Evolutionary conservation across 2,329 filamentous ascomycete species (phyloP).

Genomic region (Ophiostoma perfectum): DNA sequence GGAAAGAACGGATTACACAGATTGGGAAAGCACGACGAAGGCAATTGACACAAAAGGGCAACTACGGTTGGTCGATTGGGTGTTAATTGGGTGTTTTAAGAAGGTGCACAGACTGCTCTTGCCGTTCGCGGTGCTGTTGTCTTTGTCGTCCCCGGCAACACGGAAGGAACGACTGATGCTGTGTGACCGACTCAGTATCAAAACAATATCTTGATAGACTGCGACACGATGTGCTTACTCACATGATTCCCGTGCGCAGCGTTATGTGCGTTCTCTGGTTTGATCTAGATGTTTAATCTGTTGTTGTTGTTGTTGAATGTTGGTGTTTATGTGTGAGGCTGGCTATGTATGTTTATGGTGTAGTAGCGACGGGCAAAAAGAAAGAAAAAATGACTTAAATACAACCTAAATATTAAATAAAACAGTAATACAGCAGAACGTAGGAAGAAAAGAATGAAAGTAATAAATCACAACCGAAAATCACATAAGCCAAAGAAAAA

Average conservation of each 20-base stretch:
- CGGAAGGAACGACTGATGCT: not conserved
- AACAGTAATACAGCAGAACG: too few relatives aligned
- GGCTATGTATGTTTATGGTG: too few relatives aligned
- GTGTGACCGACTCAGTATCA: conserved; percentile 1
- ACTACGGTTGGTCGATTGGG: not conserved
- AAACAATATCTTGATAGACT: not conserved
- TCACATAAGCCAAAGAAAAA: too few relatives aligned
- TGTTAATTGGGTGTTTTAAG: not conserved
- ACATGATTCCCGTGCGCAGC: not conserved
- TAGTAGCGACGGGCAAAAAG: too few relatives aligned
- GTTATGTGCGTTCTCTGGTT: not conserved
- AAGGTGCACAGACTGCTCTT: not conserved
- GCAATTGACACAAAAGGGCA: not conserved
- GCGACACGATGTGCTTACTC: not conserved
- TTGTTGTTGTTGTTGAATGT: not conserved
- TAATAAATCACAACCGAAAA: too few relatives aligned
- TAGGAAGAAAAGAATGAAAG: too few relatives aligned
- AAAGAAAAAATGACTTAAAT: too few relatives aligned
- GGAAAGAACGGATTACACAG: not conserved
- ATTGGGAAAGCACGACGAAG: not conserved
- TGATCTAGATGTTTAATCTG: not conserved
- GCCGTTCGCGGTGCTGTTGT: not conserved
- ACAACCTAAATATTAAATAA: too few relatives aligned
- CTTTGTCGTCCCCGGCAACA: not conserved
- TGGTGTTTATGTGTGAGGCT: not conserved